These are phyloP conservation scores for Earliella scabrosa DNA, from an alignment of 1,284 basidiomycete species.

Conservation along the genomic window DNA sequence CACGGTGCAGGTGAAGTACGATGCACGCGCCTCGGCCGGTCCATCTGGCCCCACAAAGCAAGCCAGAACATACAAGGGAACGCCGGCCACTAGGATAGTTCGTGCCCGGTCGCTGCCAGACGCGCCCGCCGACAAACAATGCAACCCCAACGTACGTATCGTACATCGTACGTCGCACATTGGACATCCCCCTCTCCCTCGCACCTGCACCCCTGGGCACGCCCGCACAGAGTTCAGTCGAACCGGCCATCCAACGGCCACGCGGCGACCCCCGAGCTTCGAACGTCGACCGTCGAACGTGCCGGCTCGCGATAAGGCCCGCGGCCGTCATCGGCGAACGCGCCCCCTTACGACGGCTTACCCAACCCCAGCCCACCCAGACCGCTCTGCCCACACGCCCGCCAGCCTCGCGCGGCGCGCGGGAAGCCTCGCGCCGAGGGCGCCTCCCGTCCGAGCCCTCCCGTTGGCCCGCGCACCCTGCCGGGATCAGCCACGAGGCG, in stretches of 20 bases:
- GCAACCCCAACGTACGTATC: background rate
- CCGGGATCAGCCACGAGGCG: constrained; percentile 26
- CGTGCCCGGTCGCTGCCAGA: background rate
- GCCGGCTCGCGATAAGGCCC: constrained; percentile 1
- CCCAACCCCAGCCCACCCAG: constrained; percentile 1
- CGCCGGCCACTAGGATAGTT: background rate
- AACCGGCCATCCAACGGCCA: too few species aligned
- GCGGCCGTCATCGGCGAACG: background rate
- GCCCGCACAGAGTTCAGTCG: too few species aligned
- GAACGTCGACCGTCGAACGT: background rate
- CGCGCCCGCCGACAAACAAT: background rate
- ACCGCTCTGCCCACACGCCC: constrained; percentile 4
- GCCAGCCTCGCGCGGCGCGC: constrained; percentile 1
- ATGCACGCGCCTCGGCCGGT: background rate
- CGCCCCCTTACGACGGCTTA: background rate
- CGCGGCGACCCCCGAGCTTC: background rate
- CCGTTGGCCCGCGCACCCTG: constrained; percentile 6
- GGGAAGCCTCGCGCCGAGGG: constrained; percentile 9
- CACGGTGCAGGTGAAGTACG: too few species aligned
- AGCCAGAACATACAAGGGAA: constrained; percentile 24
- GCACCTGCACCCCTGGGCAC: too few species aligned
- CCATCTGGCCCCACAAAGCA: constrained; percentile 25
- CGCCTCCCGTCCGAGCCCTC: background rate
- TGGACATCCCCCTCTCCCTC: too few species aligned
- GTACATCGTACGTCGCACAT: too few species aligned